phyloP scores from a whole-genome alignment of 1,139 yeast species.

The Meyerozyma sp. region DNA sequence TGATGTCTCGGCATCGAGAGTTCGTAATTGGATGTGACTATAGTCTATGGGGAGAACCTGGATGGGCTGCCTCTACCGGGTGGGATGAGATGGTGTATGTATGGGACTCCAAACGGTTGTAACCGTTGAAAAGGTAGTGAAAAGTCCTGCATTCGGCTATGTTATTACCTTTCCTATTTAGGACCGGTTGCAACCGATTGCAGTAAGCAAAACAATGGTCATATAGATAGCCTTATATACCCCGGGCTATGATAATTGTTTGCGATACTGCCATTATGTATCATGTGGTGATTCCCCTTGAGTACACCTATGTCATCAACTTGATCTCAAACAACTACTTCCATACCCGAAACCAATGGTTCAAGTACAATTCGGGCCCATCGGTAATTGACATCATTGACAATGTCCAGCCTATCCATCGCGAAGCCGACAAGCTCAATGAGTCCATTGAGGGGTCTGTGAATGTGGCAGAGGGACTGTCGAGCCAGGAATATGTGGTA shows the following conservation, averaged over 20 bases:
- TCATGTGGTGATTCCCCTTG: background rate
- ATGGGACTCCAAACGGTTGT: slow-evolving; percentile 65
- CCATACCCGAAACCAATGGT: background rate
- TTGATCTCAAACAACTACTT: background rate
- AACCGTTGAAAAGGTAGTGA: background rate
- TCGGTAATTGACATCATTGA: background rate
- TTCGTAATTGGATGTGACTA: slow-evolving; percentile 95
- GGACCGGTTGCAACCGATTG: slow-evolving; percentile 2
- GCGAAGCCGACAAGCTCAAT: background rate
- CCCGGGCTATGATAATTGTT: background rate
- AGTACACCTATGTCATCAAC: background rate
- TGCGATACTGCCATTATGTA: background rate
- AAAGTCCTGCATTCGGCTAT: background rate
- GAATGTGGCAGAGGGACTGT: background rate
- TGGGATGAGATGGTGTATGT: slow-evolving; percentile 95
- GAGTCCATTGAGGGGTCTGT: background rate
- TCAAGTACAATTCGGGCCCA: background rate
- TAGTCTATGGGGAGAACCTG: slow-evolving; percentile 94
- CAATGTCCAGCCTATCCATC: background rate
- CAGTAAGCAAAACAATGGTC: background rate
- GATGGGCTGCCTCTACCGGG: slow-evolving; percentile 91
- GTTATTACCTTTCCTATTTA: slow-evolving; percentile 1
- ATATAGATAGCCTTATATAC: background rate
- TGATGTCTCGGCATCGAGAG: slow-evolving; percentile 73
- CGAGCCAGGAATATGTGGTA: background rate